These are phyloP conservation scores for Daldinia decipiens DNA, from an alignment of 495 filamentous ascomycete species.

Conservation along the genomic window DNA sequence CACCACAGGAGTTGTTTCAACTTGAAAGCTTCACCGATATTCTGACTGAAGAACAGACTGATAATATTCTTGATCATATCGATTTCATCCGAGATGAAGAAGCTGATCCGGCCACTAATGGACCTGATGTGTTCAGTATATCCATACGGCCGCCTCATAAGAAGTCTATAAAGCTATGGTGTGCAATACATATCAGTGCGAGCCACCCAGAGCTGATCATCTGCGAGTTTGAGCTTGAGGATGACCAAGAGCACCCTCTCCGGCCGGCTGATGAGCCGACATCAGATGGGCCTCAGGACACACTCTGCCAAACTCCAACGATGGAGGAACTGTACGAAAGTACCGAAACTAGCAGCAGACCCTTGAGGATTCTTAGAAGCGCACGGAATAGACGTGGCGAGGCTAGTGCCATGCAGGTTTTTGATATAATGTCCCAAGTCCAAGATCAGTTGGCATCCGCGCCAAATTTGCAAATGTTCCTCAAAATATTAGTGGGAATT, in stretches of 20 bases:
- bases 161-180: constrained; percentile 79
- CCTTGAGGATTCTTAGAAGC: constrained; percentile 81
- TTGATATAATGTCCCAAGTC: constrained; percentile 89
- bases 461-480: constrained; percentile 70
- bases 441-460: constrained; percentile 80
- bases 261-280: constrained; percentile 65
- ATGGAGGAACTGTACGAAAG: constrained; percentile 77
- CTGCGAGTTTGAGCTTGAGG: constrained; percentile 92
- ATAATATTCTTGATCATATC: constrained; percentile 84
- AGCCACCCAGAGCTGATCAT: constrained; percentile 76
- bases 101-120: constrained; percentile 74
- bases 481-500: constrained; percentile 79
- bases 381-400: constrained; percentile 82
- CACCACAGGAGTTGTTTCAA: constrained; percentile 79
- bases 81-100: constrained; percentile 87
- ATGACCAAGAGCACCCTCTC: constrained; percentile 78
- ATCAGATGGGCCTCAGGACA: constrained; percentile 75
- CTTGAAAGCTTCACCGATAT: constrained; percentile 82
- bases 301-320: constrained; percentile 73
- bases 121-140: constrained; percentile 87
- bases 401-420: constrained; percentile 91
- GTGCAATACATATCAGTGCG: constrained; percentile 80
- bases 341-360: constrained; percentile 77
- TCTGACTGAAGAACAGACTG: constrained; percentile 81
- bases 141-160: constrained; percentile 67